phyloP scores from a whole-genome alignment of 2,329 filamentous ascomycete genomes.

The Aspergillus hiratsukae region DNA sequence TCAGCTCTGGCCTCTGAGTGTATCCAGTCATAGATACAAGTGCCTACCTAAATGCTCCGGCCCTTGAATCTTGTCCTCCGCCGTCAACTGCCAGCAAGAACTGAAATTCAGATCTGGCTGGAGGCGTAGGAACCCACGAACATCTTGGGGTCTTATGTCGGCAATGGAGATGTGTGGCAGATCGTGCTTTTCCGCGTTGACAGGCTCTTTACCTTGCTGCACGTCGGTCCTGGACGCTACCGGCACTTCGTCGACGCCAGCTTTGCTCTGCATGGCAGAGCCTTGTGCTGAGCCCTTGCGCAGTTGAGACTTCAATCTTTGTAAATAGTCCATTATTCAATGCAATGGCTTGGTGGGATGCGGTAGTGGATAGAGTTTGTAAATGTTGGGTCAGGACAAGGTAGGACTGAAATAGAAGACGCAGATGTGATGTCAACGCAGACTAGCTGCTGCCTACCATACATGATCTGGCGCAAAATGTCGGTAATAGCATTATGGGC shows the following conservation, averaged over 20 bases:
- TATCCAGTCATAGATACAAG: not conserved
- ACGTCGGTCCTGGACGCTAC: not conserved
- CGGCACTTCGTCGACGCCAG: not conserved
- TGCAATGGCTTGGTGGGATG: not conserved
- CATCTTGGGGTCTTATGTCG: not conserved
- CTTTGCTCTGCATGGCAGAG: not conserved
- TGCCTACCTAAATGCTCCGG: not conserved
- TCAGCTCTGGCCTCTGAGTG: not conserved
- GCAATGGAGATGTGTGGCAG: not conserved
- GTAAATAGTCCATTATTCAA: not conserved
- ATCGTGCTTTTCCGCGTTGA: not conserved
- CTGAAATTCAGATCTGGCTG: not conserved
- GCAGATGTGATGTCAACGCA: not conserved
- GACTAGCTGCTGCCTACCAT: too few species aligned
- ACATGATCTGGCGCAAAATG: not conserved
- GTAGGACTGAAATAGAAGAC: not conserved
- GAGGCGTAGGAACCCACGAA: not conserved
- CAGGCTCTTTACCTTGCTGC: not conserved
- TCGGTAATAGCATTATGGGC: too few species aligned
- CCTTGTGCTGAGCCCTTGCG: not conserved
- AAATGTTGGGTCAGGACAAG: not conserved
- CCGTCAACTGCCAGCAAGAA: not conserved
- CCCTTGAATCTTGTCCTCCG: not conserved
- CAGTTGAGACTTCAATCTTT: not conserved
- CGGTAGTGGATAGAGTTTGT: not conserved